Percentiles rank a stretch among this genome's conserved stretches.
phyloP scores from a whole-genome alignment of 2,329 filamentous ascomycete species.

The Alternaria novae-zelandiae region DNA sequence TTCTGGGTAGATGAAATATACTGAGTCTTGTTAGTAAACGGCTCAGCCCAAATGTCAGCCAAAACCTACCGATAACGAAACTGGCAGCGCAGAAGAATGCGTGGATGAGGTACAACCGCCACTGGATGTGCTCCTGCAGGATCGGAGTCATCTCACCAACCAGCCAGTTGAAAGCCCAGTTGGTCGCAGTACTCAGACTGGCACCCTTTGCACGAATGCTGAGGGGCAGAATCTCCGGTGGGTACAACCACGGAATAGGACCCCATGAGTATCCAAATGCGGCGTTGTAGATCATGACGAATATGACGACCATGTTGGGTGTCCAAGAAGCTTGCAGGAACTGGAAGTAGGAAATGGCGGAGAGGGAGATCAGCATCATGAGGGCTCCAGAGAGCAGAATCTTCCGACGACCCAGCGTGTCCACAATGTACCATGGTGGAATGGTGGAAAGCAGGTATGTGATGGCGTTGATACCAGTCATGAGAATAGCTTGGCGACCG shows the following conservation, averaged over 20 bases:
- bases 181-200: slow-evolving; percentile 92
- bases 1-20: slow-evolving; percentile 97
- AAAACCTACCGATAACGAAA: slow-evolving; percentile 87
- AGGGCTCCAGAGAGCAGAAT: slow-evolving; percentile 90
- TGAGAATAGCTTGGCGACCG: slow-evolving; percentile 87
- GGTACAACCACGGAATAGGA: slow-evolving; percentile 97
- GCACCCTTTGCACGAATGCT: slow-evolving; percentile 97
- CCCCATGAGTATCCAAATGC: slow-evolving; percentile 98
- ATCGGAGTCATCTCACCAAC: slow-evolving; percentile 95
- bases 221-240: slow-evolving; percentile 95
- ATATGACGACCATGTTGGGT: slow-evolving; percentile 84
- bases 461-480: slow-evolving; percentile 95
- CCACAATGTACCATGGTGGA: slow-evolving; percentile 96
- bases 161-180: slow-evolving; percentile 98
- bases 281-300: slow-evolving; percentile 98
- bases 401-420: slow-evolving; percentile 85
- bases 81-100: slow-evolving; percentile 95
- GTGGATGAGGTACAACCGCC: slow-evolving; percentile 93
- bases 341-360: slow-evolving; percentile 92
- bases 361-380: slow-evolving; percentile 87
- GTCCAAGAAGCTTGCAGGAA: slow-evolving; percentile 82
- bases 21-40: slow-evolving; percentile 56
- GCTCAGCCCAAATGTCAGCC: not conserved
- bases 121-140: slow-evolving; percentile 87
- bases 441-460: slow-evolving; percentile 92